Conservation (phyloP, 108 stramenopile genomes). For the Craspedostauros australis region DNA sequence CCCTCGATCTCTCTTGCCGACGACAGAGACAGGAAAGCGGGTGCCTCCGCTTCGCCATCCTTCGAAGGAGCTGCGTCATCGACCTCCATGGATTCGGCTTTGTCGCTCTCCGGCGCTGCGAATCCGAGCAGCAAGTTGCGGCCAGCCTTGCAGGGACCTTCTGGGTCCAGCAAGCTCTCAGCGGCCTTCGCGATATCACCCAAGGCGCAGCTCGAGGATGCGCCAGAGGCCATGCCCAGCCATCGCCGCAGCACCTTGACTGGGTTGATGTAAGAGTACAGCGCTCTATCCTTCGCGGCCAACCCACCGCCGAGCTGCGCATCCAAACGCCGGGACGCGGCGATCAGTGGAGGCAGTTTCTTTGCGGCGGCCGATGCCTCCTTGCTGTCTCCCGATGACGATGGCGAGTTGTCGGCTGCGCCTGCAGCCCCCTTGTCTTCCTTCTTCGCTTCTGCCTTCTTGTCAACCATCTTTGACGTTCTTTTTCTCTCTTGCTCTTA, state of each 20-base stretch:
- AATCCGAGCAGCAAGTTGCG: slow-evolving; percentile 24
- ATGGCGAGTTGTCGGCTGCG: too few relatives aligned
- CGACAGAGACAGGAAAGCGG: slow-evolving; percentile 28
- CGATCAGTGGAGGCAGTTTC: slow-evolving; percentile 47
- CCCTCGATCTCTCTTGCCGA: slow-evolving; percentile 59
- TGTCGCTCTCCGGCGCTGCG: too few relatives aligned
- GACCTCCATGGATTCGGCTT: slow-evolving; percentile 22
- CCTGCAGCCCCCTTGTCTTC: slow-evolving; percentile 2
- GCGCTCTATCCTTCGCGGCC: slow-evolving; percentile 15
- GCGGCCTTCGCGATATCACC: slow-evolving; percentile 48
- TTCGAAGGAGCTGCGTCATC: slow-evolving; percentile 4
- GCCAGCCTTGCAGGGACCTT: slow-evolving; percentile 30
- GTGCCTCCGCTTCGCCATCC: slow-evolving; percentile 8
- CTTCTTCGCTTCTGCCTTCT: background rate
- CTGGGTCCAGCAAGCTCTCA: slow-evolving; percentile 42
- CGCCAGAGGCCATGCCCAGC: slow-evolving; percentile 72
- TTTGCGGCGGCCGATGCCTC: background rate
- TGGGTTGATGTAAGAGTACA: slow-evolving; percentile 41
- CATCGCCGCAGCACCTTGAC: slow-evolving; percentile 77
- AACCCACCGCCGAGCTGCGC: slow-evolving; percentile 56
- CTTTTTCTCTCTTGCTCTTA: background rate
- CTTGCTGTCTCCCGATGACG: too few relatives aligned
- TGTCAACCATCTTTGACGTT: background rate
- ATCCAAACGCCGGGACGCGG: slow-evolving; percentile 70
- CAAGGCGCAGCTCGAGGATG: slow-evolving; percentile 45